phyloP scores from a whole-genome alignment of 371 early-diverging fungal species.

The Neoconidiobolus thromboides region DNA sequence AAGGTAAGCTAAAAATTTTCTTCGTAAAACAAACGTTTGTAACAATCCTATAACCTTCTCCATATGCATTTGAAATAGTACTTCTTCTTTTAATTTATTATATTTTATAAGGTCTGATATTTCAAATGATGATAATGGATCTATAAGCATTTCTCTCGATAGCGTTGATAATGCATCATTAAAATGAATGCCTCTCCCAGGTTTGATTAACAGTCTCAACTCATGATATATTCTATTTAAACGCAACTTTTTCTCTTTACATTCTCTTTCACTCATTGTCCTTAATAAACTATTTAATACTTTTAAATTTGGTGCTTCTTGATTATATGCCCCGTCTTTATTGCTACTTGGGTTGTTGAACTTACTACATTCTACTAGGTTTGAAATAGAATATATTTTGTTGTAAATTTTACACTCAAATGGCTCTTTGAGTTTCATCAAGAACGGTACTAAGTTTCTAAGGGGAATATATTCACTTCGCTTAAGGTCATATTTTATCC shows the following conservation, averaged over 20 bases:
- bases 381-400: too few species aligned
- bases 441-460: slow-evolving; percentile 24
- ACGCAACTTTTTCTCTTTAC: slow-evolving; percentile 9
- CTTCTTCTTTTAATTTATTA: background rate
- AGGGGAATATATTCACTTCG: slow-evolving; percentile 28
- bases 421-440: slow-evolving; percentile 21
- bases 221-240: slow-evolving; percentile 11
- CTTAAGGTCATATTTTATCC: slow-evolving; percentile 32
- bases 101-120: background rate
- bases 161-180: background rate
- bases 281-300: slow-evolving; percentile 16
- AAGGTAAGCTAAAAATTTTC: background rate
- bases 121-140: background rate
- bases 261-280: slow-evolving; percentile 9
- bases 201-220: background rate
- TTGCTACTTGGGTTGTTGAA: too few species aligned
- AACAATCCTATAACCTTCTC: slow-evolving; percentile 5
- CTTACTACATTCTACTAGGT: too few species aligned
- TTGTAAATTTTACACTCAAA: slow-evolving; percentile 10
- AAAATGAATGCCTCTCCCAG: background rate
- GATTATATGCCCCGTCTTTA: too few species aligned
- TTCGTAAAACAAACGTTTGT: background rate
- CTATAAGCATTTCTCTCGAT: slow-evolving; percentile 5
- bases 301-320: slow-evolving; percentile 6
- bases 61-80: background rate